These are phyloP conservation scores for Hyaloscypha bicolor DNA, from an alignment of 495 filamentous ascomycete species.

Conservation along the genomic window DNA sequence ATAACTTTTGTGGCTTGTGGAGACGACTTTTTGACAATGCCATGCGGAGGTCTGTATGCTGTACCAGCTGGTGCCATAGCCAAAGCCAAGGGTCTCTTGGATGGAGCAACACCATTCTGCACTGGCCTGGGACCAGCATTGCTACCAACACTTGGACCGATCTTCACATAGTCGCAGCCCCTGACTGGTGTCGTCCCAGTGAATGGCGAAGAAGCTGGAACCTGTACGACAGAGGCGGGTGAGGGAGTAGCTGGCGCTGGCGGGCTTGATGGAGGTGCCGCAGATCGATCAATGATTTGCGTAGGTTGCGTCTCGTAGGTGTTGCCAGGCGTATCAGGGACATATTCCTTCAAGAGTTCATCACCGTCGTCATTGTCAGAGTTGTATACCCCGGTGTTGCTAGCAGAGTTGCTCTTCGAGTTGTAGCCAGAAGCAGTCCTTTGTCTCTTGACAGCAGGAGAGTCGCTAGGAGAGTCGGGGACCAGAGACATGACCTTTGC, in stretches of 20 bases:
- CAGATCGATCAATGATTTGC: constrained; percentile 54
- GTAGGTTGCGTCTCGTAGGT: constrained; percentile 66
- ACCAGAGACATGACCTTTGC: not conserved
- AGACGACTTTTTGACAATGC: constrained; percentile 31
- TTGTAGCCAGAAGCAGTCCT: constrained; percentile 39
- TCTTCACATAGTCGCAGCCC: constrained; percentile 5
- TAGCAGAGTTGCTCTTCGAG: constrained; percentile 35
- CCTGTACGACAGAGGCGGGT: constrained; percentile 59
- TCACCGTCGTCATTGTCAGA: constrained; percentile 53
- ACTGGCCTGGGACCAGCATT: not conserved
- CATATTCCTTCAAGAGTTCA: constrained; percentile 51
- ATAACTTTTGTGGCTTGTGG: constrained; percentile 32
- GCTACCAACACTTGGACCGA: not conserved
- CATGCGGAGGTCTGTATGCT: constrained; percentile 60
- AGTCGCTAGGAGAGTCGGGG: constrained; percentile 17
- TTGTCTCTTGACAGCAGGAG: constrained; percentile 45
- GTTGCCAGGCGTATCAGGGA: constrained; percentile 29
- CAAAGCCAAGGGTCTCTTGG: constrained; percentile 20
- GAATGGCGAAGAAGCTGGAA: constrained; percentile 80
- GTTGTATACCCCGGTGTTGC: constrained; percentile 41
- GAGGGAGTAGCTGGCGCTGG: constrained; percentile 35
- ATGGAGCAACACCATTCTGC: not conserved
- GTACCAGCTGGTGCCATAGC: constrained; percentile 80
- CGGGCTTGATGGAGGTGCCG: constrained; percentile 30
- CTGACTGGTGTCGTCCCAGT: constrained; percentile 28